Percentiles rank a stretch among this genome's conserved stretches.
Conservation (phyloP, 1,284 basidiomycete species). For the Entoloma clypeatum region DNA sequence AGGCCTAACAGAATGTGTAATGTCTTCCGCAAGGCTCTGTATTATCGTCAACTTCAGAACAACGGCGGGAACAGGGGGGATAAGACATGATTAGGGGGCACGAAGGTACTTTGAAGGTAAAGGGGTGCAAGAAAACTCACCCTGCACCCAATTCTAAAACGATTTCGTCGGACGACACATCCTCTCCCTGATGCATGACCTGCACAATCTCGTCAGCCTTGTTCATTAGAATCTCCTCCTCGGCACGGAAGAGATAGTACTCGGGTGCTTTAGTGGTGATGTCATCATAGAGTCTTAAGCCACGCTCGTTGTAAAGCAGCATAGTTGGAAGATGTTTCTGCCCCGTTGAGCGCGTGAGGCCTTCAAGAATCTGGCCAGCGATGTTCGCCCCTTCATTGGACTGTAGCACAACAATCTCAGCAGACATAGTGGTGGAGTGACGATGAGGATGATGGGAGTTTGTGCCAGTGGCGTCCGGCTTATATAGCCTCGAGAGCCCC, state of each 20-base stretch:
- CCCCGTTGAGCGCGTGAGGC: conserved; percentile 51
- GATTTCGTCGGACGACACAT: conserved; percentile 48
- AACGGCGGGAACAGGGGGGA: neutral
- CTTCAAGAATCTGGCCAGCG: conserved; percentile 46
- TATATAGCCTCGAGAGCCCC: no score
- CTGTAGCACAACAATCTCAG: conserved; percentile 48
- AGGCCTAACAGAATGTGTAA: conserved; percentile 82
- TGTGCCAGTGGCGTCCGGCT: no score
- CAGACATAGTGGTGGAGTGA: conserved; percentile 28
- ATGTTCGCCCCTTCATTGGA: conserved; percentile 37
- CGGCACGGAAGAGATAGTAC: conserved; percentile 85
- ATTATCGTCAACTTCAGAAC: conserved; percentile 4
- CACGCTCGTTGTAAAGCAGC: conserved; percentile 84
- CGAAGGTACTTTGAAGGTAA: neutral
- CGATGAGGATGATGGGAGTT: neutral
- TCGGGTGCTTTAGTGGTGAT: conserved; percentile 81
- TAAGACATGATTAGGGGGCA: neutral
- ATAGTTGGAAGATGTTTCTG: conserved; percentile 77
- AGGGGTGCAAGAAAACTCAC: conserved; percentile 45
- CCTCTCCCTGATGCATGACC: conserved; percentile 60
- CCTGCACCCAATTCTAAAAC: conserved; percentile 87
- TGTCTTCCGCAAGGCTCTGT: conserved; percentile 85
- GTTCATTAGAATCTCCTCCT: conserved; percentile 66
- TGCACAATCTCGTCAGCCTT: conserved; percentile 66
- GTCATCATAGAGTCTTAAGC: conserved; percentile 78